Evolutionary conservation across 805 yeast genomes (phyloP).

Genomic region (Lipomyces starkeyi): DNA sequence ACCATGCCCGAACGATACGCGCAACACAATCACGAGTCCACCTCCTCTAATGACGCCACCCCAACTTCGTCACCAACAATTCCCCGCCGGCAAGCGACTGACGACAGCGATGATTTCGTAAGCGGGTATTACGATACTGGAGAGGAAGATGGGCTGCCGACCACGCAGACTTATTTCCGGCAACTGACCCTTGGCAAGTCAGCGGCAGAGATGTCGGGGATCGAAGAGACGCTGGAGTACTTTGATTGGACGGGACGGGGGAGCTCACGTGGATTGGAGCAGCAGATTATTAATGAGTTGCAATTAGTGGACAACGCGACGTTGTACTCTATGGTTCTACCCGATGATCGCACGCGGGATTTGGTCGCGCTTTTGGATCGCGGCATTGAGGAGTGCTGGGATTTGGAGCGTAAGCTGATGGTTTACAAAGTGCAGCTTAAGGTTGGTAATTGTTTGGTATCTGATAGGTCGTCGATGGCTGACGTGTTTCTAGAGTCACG

Average conservation of each 20-base stretch:
- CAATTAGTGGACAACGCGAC: constrained; percentile 65
- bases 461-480: neutral
- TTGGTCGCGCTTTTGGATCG: constrained; percentile 52
- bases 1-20: constrained; percentile 33
- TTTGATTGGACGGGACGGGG: constrained; percentile 77
- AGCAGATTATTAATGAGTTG: constrained; percentile 63
- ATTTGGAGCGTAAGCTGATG: constrained; percentile 60
- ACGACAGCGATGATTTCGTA: constrained; percentile 11
- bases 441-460: constrained; percentile 5
- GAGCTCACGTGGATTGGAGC: constrained; percentile 62
- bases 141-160: neutral
- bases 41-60: neutral
- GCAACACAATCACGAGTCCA: constrained; percentile 3
- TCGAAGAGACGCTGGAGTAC: constrained; percentile 75
- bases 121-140: neutral
- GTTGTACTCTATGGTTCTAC: constrained; percentile 59
- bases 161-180: constrained; percentile 20
- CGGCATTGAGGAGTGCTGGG: constrained; percentile 60
- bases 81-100: neutral
- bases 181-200: constrained; percentile 22
- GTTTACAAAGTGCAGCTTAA: constrained; percentile 31
- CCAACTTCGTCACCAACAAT: neutral
- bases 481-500: constrained; percentile 14
- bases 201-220: constrained; percentile 42
- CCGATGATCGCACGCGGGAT: constrained; percentile 54